Percentiles rank a stretch among this genome's conserved stretches.
Evolutionary conservation across 331 rosid genomes (phyloP).

Genomic region (Arachis monticola): DNA sequence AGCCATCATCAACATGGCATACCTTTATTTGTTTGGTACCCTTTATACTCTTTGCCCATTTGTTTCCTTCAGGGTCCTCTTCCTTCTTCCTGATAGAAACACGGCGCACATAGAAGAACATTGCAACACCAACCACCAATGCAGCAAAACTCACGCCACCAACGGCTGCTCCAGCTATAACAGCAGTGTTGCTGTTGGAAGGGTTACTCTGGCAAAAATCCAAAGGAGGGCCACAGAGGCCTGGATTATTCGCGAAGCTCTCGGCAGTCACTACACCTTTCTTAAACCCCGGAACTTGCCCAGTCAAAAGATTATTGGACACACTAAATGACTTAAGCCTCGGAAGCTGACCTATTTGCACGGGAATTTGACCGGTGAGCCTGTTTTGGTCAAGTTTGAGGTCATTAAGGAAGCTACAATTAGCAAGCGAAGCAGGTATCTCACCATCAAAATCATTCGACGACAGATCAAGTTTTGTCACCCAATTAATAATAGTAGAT

Average conservation of each 20-base stretch:
- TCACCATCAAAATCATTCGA: slow-evolving; percentile 73
- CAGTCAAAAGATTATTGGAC: slow-evolving; percentile 65
- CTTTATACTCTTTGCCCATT: slow-evolving; percentile 85
- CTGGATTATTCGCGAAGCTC: slow-evolving; percentile 65
- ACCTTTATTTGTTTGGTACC: slow-evolving; percentile 85
- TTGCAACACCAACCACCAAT: slow-evolving; percentile 49
- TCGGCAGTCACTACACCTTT: background rate
- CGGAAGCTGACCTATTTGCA: slow-evolving; percentile 41
- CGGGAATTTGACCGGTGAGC: slow-evolving; percentile 73
- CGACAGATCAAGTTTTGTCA: slow-evolving; percentile 71
- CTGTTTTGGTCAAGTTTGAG: slow-evolving; percentile 77
- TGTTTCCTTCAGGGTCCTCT: slow-evolving; percentile 93
- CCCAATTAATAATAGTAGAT: background rate
- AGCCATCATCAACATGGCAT: slow-evolving; percentile 43
- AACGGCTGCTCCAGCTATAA: slow-evolving; percentile 79
- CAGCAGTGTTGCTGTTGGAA: slow-evolving; percentile 59
- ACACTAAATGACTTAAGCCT: slow-evolving; percentile 65
- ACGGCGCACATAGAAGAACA: slow-evolving; percentile 69
- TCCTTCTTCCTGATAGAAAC: slow-evolving; percentile 70
- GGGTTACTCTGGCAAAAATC: slow-evolving; percentile 32
- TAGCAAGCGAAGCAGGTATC: slow-evolving; percentile 56
- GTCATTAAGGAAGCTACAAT: slow-evolving; percentile 62
- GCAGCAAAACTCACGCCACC: slow-evolving; percentile 75
- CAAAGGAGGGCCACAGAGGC: slow-evolving; percentile 61
- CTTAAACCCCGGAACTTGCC: slow-evolving; percentile 55